Evolutionary conservation across 2,329 filamentous ascomycete species (phyloP).

Genomic region (Claviceps monticola): DNA sequence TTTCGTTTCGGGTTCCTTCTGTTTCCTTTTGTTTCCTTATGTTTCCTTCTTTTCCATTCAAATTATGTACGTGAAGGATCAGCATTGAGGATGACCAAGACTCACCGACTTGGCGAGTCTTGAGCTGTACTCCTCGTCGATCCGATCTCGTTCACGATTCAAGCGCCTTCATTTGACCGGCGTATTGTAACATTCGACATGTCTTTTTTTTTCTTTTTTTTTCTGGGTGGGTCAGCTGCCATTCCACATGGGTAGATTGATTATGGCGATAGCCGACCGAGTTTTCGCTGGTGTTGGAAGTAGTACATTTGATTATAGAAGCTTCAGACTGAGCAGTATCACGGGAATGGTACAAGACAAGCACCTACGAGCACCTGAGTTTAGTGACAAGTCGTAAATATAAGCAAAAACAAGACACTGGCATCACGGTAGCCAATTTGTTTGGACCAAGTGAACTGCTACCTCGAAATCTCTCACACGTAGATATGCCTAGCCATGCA

Average conservation of each 20-base stretch:
- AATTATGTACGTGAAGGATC: slow-evolving; percentile 4
- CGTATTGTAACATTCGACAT: background rate
- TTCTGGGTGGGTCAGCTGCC: background rate
- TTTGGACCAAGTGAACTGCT: no score
- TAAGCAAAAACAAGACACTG: background rate
- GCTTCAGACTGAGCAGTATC: background rate
- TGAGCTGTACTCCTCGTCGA: background rate
- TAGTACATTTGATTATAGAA: background rate
- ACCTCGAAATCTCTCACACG: no score
- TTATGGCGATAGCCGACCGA: background rate
- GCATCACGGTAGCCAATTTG: background rate
- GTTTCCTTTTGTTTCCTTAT: slow-evolving; percentile 1
- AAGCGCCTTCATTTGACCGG: background rate
- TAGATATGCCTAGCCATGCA: no score
- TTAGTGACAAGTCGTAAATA: background rate
- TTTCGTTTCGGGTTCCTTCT: slow-evolving; percentile 4
- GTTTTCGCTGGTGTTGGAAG: background rate
- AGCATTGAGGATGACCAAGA: slow-evolving; percentile 10
- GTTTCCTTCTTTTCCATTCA: background rate
- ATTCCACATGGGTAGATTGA: background rate
- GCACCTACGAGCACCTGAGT: background rate
- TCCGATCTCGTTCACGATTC: background rate
- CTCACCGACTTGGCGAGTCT: slow-evolving; percentile 1
- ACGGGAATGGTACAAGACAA: background rate
- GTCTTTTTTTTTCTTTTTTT: background rate